Evolutionary conservation across 2,329 filamentous ascomycete species (phyloP).

Genomic region (Alternaria metachromatica): DNA sequence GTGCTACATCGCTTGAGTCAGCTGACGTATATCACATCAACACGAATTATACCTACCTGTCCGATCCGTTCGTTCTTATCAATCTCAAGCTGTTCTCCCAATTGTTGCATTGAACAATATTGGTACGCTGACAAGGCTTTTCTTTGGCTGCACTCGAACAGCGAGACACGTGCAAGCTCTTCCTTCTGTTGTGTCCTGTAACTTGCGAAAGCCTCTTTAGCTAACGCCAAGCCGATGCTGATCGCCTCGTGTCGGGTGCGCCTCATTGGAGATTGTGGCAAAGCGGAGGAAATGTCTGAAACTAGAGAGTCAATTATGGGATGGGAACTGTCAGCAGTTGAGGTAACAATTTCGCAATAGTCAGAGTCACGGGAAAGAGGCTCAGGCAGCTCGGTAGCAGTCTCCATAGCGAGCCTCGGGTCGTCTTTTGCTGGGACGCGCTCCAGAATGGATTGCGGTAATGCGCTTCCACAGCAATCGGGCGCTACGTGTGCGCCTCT

Average conservation of each 20-base stretch:
- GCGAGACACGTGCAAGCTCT: conserved; percentile 37
- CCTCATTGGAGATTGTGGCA: conserved; percentile 12
- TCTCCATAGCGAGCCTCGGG: conserved; percentile 35
- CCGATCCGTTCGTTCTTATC: conserved; percentile 29
- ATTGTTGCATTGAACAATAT: conserved; percentile 26
- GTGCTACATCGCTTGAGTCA: conserved; percentile 44
- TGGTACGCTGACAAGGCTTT: conserved; percentile 39
- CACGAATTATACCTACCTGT: conserved; percentile 30
- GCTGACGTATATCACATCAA: conserved; percentile 1
- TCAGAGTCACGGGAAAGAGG: conserved; percentile 30
- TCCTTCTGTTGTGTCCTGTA: conserved; percentile 38
- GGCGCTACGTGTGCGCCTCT: conserved; percentile 43
- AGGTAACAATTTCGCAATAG: conserved; percentile 36
- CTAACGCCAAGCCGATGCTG: conserved; percentile 28
- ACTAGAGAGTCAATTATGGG: conserved; percentile 6
- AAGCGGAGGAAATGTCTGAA: conserved; percentile 14
- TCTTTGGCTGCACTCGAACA: conserved; percentile 43
- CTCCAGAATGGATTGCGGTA: conserved; percentile 51
- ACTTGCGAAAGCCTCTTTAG: conserved; percentile 35
- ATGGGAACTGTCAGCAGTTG: conserved; percentile 27
- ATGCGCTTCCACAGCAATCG: conserved; percentile 50
- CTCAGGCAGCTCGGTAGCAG: neutral
- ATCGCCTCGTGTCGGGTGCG: conserved; percentile 23
- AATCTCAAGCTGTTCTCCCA: conserved; percentile 29
- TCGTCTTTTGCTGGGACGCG: conserved; percentile 49